Base-by-base conservation (phyloP, 1,284 basidiomycete species). In the Meira nashicola region DNA sequence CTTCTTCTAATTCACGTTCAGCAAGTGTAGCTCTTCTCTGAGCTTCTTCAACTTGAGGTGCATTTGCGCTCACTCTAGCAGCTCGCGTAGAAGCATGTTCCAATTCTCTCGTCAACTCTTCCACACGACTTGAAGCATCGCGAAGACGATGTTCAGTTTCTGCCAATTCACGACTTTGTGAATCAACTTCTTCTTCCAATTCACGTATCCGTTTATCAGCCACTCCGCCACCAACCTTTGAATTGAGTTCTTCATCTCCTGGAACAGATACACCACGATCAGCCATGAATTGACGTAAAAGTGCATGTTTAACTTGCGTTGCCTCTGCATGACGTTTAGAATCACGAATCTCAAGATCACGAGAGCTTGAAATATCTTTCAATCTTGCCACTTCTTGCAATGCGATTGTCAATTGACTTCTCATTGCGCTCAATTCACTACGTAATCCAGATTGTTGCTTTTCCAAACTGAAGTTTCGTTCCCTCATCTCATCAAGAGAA, bases 261-360 rank as follows among this genome's bases (percentile, higher is more conserved):
- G 75, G 75, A 44, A 77, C 62, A 47, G 59, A 62, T 39, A 76
- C 56, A 7, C 73, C 68, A 37, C 91, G 88, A 73, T 98, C 95
- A 44, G 87, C 85, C 55, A 97, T 84, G 74, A 95, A 87, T 72
- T 86, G 89, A 58, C 90, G 86, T 62, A 98, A 82, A 81, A 92
- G 87, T 39, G 83, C 84, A 63, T 90, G 81, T 66, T 90, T 89
- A 63, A 93, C 82, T 63, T 86, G 85, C 0, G 86, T 82, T 59
- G 92, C 89, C 4, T 88, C 83, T 1, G 86, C 83, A 48, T 88
- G 85, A 74, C 87, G 86, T 54, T 82, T 77, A 70, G 85, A 86
- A 57, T 89, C 87, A 43, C 82, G 83, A 46, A 90, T 79, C 62
- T 87, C 85, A 9, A 82, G 78, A 60, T 96, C 92, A 74, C 68